Base-by-base conservation (phyloP, 2,329 filamentous ascomycete species). In the Knoxdaviesia proteae region DNA sequence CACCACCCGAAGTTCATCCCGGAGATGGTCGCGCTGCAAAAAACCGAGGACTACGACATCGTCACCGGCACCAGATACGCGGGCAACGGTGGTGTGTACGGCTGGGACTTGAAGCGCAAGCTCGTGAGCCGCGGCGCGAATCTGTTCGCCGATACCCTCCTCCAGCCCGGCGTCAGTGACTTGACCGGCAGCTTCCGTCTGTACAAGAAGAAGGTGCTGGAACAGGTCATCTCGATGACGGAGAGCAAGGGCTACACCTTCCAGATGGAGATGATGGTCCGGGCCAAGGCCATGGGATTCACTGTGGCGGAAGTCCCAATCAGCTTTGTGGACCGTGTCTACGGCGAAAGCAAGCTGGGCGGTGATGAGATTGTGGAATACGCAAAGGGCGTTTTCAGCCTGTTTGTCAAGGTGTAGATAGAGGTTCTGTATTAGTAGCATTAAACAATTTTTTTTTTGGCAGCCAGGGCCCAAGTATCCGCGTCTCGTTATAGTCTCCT, bases 261-360 rank as follows among this genome's bases (percentile, higher is more conserved):
- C 69, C 90, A 98, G 74, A 98, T 98, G 90, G 88, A 94, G 70
- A 81, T 98, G 77, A 96, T 94, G 79, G 88, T 96, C 6, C 72
- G 87, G 47, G 90, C 90, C 34, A 94, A 94, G 74, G 83, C 81
- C 10, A 87, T 94, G 83, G 88, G 90, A 1, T 93, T 75, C 65
- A 82, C 78, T 35, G 88, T 98, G 33, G 84, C 83, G 10, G 90
- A 98, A 68, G 88, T 94, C 47, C 90, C 90, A 8, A 98, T 98
- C 51, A 83, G 75, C 30, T 98, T 98, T 59, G 90, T 96, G 36
- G 92, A 98, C 60, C 76, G 90, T 45, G 61, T 98, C 39, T 98
- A 94, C 58, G 90, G 90, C 33, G 88, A 94, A 65, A 86, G 79
- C 57, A 98, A 96, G 69, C 69, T 98, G 42, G 87, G 88, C 30